Evolutionary conservation across 1,284 basidiomycete species (phyloP).

Genomic region (Moniliophthora roreri): DNA sequence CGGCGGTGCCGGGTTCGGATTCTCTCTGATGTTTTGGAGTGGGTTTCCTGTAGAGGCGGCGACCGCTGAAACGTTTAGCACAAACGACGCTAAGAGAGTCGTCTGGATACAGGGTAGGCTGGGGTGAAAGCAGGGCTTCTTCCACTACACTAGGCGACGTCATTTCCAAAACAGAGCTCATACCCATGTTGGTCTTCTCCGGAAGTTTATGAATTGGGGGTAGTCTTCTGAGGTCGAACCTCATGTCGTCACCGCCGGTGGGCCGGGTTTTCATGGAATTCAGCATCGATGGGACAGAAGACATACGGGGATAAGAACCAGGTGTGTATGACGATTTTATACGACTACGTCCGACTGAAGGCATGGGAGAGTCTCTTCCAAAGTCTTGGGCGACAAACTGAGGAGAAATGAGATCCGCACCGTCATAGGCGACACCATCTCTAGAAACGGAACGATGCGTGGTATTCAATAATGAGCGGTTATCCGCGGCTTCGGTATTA

Average conservation of each 20-base stretch:
- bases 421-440: conserved; percentile 50
- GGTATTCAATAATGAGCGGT: no score
- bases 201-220: conserved; percentile 39
- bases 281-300: conserved; percentile 34
- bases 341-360: conserved; percentile 51
- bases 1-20: conserved; percentile 16
- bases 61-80: conserved; percentile 27
- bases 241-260: conserved; percentile 29
- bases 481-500: no score
- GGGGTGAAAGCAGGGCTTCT: conserved; percentile 43
- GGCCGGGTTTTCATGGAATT: conserved; percentile 26
- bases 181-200: conserved; percentile 49
- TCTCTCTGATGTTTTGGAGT: conserved; percentile 28
- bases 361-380: conserved; percentile 24
- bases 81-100: conserved; percentile 66
- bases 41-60: conserved; percentile 33
- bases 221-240: conserved; percentile 21
- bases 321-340: conserved; percentile 66
- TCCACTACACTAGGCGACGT: conserved; percentile 35
- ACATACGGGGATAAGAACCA: conserved; percentile 53
- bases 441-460: conserved; percentile 23
- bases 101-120: conserved; percentile 65
- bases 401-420: conserved; percentile 51
- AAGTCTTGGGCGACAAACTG: conserved; percentile 22
- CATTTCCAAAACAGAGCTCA: conserved; percentile 56